A percentile compares a stretch with the other conserved stretches of the same genome.
Evolutionary conservation across 2,329 filamentous ascomycete genomes (phyloP).

Genomic region (Rutstroemia sp.): DNA sequence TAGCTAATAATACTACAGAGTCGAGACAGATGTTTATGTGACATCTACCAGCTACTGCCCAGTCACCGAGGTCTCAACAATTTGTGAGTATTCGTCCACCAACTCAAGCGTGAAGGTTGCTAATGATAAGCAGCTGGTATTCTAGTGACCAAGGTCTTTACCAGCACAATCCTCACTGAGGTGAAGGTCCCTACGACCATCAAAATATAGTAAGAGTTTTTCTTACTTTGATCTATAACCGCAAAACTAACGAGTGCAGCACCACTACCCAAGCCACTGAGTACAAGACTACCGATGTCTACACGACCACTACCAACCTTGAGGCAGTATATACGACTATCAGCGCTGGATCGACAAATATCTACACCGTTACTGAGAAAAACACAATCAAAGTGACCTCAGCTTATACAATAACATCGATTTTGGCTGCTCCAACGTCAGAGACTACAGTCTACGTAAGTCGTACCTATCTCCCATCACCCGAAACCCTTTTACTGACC

Average conservation of each 20-base stretch:
- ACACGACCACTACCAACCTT: constrained; percentile 32
- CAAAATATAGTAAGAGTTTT: constrained; percentile 28
- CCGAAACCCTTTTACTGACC: constrained; percentile 3
- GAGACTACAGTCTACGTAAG: constrained; percentile 16
- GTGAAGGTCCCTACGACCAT: constrained; percentile 22
- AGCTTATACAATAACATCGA: constrained; percentile 20
- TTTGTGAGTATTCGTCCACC: constrained; percentile 34
- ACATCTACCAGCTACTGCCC: constrained; percentile 37
- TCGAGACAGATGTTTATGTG: constrained; percentile 21
- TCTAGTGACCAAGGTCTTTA: constrained; percentile 30
- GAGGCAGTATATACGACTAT: constrained; percentile 10
- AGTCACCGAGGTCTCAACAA: constrained; percentile 39
- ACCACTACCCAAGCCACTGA: constrained; percentile 3
- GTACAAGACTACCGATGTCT: constrained; percentile 21
- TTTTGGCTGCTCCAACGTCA: constrained; percentile 19
- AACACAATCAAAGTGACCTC: constrained; percentile 37
- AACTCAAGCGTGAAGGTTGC: constrained; percentile 27
- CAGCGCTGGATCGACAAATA: constrained; percentile 35
- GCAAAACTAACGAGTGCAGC: not conserved
- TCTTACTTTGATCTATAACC: not conserved
- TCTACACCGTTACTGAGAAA: constrained; percentile 36
- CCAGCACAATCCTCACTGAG: constrained; percentile 22
- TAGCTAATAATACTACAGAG: constrained; percentile 21
- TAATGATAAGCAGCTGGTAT: constrained; percentile 37
- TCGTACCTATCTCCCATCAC: not conserved